Base-by-base conservation (phyloP, 768 basidiomycete species). In the Lyophyllum decastes region DNA sequence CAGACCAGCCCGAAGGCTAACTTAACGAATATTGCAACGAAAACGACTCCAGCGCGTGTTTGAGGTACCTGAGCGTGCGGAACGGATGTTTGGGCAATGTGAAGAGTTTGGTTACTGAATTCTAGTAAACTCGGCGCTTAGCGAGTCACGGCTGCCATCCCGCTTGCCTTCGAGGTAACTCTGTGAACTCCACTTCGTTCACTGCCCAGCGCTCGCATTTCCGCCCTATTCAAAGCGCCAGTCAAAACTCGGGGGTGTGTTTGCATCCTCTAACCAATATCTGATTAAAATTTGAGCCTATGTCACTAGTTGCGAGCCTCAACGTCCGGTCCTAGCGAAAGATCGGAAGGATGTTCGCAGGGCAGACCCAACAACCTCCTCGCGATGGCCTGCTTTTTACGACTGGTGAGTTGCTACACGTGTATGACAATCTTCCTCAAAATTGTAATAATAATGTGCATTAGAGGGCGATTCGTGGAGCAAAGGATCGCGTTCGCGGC, bases 401-500 rank as follows among this genome's bases (percentile, higher is more conserved):
- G 21, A 66, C 66, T 26, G 70, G 70, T 65, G 27, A 21, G 64
- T 61, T 12, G 16, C 27, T 25, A 30, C 12, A 45, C 30, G 34
- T 48, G 34, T 27, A 26, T 48, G 27, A 50, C 8, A 24, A 30
- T 25, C 26, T 40, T 46, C 44, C 30, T 30, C 30, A 25, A 11
- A 24, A 30, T 33, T 25, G 17, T 19, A 25, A 12, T 47, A 27
- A 30, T 55, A 40, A 57, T 49, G 43, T 52, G 14, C 17, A 40
- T 40, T 51, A 79, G 72, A 76, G 63, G 62, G 63, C 46, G 73
- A 71, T n/a, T 61, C 70, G 48, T 75, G 73, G 73, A 55, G 67
- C 44, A 59, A 64, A 45, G 61, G 58, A 45, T 65, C 65, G 35
- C 61, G 49, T 40, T 64, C 58, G 51, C 59, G 61, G 59, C 56